Evolutionary conservation across 179 eudicot genomes (phyloP).

Genomic region (Heliamphora pulchella): DNA sequence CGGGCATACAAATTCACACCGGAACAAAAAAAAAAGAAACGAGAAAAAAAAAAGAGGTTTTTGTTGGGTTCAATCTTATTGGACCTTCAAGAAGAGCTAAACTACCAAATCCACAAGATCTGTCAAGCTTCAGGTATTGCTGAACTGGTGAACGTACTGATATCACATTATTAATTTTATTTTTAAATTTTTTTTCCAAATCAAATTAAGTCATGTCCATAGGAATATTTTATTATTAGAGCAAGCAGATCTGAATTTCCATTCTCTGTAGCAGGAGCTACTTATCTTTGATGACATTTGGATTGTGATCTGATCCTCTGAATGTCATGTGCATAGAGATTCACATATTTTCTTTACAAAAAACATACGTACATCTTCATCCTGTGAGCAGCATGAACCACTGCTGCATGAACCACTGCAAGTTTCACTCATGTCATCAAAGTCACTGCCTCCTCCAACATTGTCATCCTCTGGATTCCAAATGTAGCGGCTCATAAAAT

Average conservation of each 20-base stretch:
- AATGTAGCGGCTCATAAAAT: constrained; percentile 94
- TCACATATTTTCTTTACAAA: neutral
- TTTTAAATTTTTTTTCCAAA: neutral
- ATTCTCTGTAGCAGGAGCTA: neutral
- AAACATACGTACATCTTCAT: constrained; percentile 64
- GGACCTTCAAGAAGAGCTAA: neutral
- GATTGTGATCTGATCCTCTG: neutral
- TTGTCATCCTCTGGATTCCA: constrained; percentile 92
- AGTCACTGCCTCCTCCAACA: constrained; percentile 78
- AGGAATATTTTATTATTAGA: neutral
- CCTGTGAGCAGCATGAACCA: constrained; percentile 61
- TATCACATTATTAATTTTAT: neutral
- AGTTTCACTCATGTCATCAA: constrained; percentile 71
- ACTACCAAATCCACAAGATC: neutral
- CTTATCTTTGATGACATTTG: neutral
- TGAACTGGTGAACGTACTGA: neutral
- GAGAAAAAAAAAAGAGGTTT: neutral
- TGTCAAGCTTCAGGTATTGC: constrained; percentile 1
- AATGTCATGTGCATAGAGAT: neutral
- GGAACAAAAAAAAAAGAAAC: neutral
- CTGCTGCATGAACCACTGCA: constrained; percentile 72
- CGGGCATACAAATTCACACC: neutral
- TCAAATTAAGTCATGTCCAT: neutral
- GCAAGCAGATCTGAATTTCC: neutral
- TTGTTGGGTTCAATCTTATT: neutral